Conservation (phyloP, 495 filamentous ascomycete species). For the Penicillium canariense region DNA sequence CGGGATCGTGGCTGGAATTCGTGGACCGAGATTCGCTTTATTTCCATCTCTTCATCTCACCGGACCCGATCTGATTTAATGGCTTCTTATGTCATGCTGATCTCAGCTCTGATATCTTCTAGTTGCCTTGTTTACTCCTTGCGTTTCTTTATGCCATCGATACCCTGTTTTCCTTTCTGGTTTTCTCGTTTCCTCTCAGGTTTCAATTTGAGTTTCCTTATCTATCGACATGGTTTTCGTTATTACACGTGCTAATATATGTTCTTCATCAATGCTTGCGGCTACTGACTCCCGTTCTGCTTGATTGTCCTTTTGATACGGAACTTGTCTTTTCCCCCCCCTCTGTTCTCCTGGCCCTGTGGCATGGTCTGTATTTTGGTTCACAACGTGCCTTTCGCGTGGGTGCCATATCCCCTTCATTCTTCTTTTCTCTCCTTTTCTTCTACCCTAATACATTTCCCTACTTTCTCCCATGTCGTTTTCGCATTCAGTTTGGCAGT, state of each 20-base stretch:
- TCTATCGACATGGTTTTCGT: background rate
- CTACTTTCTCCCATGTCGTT: too few relatives aligned
- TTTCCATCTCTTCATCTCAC: background rate
- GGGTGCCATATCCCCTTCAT: too few relatives aligned
- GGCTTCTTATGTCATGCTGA: background rate
- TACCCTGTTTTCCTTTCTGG: conserved; percentile 31
- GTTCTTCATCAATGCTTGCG: background rate
- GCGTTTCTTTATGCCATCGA: conserved; percentile 30
- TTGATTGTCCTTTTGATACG: background rate
- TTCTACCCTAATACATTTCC: too few relatives aligned
- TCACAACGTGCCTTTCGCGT: too few relatives aligned
- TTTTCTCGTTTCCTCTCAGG: background rate
- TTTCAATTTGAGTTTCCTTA: background rate
- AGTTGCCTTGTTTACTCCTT: conserved; percentile 10
- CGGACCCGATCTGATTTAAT: conserved; percentile 6
- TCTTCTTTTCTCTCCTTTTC: too few relatives aligned
- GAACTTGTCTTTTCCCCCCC: background rate
- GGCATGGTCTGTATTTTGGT: too few relatives aligned
- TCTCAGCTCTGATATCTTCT: background rate
- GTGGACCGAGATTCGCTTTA: background rate
- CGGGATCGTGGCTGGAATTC: too few relatives aligned
- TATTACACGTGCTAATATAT: background rate
- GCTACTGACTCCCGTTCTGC: too few relatives aligned
- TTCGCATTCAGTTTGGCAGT: too few relatives aligned
- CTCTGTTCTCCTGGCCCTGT: too few relatives aligned